Base-by-base conservation (phyloP, 2,329 filamentous ascomycete species). In the Trichoderma atrobrunneum region DNA sequence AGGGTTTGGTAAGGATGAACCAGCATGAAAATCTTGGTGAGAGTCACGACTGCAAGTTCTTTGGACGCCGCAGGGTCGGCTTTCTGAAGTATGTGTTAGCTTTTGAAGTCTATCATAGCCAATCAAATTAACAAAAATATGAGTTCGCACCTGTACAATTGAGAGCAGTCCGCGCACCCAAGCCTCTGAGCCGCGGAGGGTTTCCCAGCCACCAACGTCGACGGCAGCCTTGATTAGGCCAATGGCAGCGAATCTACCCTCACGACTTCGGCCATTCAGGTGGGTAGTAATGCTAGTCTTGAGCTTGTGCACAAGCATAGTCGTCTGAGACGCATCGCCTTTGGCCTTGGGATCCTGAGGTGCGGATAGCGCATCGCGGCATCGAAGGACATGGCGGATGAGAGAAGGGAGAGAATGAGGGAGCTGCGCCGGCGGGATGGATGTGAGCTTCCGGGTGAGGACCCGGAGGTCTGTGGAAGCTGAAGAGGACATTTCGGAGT, bases 181-280 rank as follows among this genome's bases (percentile, higher is more conserved):
- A 3, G 90, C 86, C 76, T 91, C 90, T 39, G 89, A 89, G 68
- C 89, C 90, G 74, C 91, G 90, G 72, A 98, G 85, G 72, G 92
- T 89, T 78, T 97, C 93, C 90, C 92, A 94, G 60, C 94, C 94
- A 28, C 94, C 94, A 54, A 92, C 89, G 77, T 98, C 95, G 57
- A 97, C 85, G 5, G 91, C 85, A 5, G 92, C 89, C 83, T 98
- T 98, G 80, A 94, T 88, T 63, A 98, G 82, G 18, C 92, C 90
- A 57, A 93, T 89, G 7, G 91, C 94, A 21, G 91, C 88, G 83
- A 95, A 97, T 77, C 93, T 89, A 57, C 91, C 93, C 76, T 94
- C 89, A 3, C 89, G 80, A 62, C 84, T 93, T 72, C 91, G 91
- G 71, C 95, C 94, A 78, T 93, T 92, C 39, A 98, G 84, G 16